Evolutionary conservation across 352 stramenopile species (phyloP), one percentile per base, ranked within the genome.

Genomic region (Globisporangium cederbergense): DNA sequence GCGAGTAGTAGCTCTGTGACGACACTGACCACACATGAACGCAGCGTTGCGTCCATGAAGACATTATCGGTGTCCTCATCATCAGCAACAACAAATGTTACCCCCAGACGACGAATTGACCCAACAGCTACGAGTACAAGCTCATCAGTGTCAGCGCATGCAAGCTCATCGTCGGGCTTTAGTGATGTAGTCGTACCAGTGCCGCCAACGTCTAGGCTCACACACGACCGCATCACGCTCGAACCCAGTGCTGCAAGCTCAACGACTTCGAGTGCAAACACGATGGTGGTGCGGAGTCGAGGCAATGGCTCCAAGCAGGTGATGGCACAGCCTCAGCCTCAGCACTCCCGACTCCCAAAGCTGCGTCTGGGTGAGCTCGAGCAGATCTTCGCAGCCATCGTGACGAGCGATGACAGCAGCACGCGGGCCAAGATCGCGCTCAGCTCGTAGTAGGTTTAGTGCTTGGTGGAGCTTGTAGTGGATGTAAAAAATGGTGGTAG

Each of bases 361-460:
- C 28, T 63, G 25, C 51, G 52, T 20, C 14, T 61, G 4, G 40
- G 42, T 1, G 62, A 67, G 9, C 46, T 67, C 13, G 62, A 63
- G 46, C 62, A 67, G 62, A 58, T 67, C 55, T 67, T 67, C 28
- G 20, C 38, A 0, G 62, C 62, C 34, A 63, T 67, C 49, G 62
- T 67, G 30, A 59, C 46, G n/a, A 58, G 62, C 36, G 46, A 57
- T 25, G 55, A 59, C 22, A 36, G 11, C 7, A n/a, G 18, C 16
- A 34, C 16, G 8, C 9, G 34, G 4, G 55, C 25, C 9, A 67
- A 67, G 54, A 22, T 67, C 16, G 20, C 54, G 28, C 46, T 67
- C 38, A 47, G 50, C 4, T 10, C 30, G 30, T 57, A 40, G 36
- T 40, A 13, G 36, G 36, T 40, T 40, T 10, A 40, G 30, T 43